These are phyloP conservation scores for Falciphora oryzae DNA, from an alignment of 2,329 filamentous ascomycete genomes.

Conservation along the genomic window DNA sequence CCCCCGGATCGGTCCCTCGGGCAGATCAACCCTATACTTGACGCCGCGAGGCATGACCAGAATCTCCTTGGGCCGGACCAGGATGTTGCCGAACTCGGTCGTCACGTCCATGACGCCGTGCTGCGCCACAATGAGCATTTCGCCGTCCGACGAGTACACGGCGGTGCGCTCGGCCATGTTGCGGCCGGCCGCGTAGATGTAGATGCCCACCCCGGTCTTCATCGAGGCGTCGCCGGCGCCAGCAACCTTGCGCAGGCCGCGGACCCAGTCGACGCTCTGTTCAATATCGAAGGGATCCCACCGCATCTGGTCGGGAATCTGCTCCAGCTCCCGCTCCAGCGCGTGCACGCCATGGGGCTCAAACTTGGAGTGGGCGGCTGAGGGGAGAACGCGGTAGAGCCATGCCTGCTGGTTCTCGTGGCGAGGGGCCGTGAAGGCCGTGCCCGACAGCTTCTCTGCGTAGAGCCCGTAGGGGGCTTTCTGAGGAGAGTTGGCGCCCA, in stretches of 20 bases:
- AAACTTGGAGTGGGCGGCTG: slow-evolving; percentile 47
- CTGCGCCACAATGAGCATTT: slow-evolving; percentile 71
- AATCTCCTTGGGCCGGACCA: slow-evolving; percentile 75
- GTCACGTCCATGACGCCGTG: slow-evolving; percentile 68
- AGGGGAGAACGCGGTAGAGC: slow-evolving; percentile 65
- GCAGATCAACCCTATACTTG: slow-evolving; percentile 65
- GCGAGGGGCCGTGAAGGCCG: slow-evolving; percentile 64
- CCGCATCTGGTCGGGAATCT: slow-evolving; percentile 74
- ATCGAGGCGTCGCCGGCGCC: slow-evolving; percentile 73
- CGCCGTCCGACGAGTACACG: slow-evolving; percentile 80
- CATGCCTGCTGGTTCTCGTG: slow-evolving; percentile 65
- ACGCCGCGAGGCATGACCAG: slow-evolving; percentile 69
- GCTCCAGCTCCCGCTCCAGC: slow-evolving; percentile 47
- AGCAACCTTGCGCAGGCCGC: slow-evolving; percentile 63
- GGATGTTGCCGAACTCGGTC: slow-evolving; percentile 68
- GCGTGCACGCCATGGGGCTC: slow-evolving; percentile 11
- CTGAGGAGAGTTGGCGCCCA: slow-evolving; percentile 77
- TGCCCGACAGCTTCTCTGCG: slow-evolving; percentile 72
- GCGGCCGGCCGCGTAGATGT: slow-evolving; percentile 72
- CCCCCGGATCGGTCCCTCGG: slow-evolving; percentile 56
- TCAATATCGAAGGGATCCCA: slow-evolving; percentile 68
- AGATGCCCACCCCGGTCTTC: slow-evolving; percentile 74
- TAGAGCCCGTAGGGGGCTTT: slow-evolving; percentile 74
- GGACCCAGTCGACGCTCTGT: slow-evolving; percentile 37
- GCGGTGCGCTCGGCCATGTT: slow-evolving; percentile 70